Evolutionary conservation across 148 eudicot species (phyloP).

Genomic region (Rhododendron vialii): DNA sequence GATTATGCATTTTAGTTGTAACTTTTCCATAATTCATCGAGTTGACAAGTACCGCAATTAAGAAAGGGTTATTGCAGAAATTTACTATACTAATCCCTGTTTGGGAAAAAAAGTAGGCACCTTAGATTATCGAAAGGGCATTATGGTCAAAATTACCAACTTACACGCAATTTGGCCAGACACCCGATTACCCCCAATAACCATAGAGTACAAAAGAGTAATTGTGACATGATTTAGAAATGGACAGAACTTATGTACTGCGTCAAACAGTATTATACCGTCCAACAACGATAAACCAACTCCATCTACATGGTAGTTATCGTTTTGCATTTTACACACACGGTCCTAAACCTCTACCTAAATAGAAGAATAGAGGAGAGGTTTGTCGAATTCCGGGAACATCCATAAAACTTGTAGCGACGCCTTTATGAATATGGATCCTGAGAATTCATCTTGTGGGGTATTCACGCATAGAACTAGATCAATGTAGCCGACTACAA

Average conservation of each 20-base stretch:
- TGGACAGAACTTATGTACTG: neutral
- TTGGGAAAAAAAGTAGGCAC: neutral
- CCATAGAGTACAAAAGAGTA: neutral
- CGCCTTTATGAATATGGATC: neutral
- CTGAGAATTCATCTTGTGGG: no score
- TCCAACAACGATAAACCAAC: neutral
- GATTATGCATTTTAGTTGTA: neutral
- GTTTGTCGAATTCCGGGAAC: neutral
- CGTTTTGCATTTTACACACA: neutral
- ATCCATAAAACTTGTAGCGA: neutral
- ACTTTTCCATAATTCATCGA: neutral
- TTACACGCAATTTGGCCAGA: neutral
- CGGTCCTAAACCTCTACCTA: neutral
- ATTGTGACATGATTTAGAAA: neutral
- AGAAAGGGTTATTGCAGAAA: neutral
- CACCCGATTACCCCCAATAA: neutral
- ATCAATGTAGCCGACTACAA: neutral
- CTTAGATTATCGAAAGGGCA: neutral
- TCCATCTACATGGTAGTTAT: neutral
- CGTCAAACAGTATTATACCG: neutral
- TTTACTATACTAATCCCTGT: neutral
- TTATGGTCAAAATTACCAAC: neutral
- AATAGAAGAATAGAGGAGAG: neutral
- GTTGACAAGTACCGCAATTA: neutral
- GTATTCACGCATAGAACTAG: neutral